Percentiles rank a stretch among this genome's conserved stretches.
Conservation (phyloP, 371 early-diverging fungal species). For the Funneliformis caledonium region DNA sequence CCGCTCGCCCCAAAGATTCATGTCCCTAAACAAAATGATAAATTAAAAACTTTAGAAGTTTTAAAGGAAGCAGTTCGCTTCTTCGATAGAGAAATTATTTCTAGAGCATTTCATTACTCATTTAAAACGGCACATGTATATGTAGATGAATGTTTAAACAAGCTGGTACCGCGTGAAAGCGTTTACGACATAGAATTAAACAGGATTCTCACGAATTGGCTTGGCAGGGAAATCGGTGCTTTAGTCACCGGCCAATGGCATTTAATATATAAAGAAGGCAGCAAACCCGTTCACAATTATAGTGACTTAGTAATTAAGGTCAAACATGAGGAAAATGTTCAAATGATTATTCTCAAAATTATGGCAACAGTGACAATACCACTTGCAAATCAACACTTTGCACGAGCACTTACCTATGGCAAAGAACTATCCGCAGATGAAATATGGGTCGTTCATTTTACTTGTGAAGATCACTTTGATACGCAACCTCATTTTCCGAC, state of each 20-base stretch:
- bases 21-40: neutral
- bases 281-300: slow-evolving; percentile 11
- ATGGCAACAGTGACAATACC: slow-evolving; percentile 18
- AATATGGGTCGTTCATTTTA: slow-evolving; percentile 13
- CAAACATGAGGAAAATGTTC: neutral
- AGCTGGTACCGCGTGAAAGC: slow-evolving; percentile 6
- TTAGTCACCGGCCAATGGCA: slow-evolving; percentile 25
- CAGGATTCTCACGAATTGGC: slow-evolving; percentile 29
- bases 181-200: slow-evolving; percentile 26
- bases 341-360: slow-evolving; percentile 20
- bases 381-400: slow-evolving; percentile 24
- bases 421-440: slow-evolving; percentile 10
- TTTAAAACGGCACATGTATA: slow-evolving; percentile 19
- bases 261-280: neutral
- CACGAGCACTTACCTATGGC: slow-evolving; percentile 24
- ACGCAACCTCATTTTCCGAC: slow-evolving; percentile 10
- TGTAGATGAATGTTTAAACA: neutral
- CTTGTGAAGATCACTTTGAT: slow-evolving; percentile 1
- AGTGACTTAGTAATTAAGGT: slow-evolving; percentile 33
- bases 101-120: neutral
- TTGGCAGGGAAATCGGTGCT: neutral
- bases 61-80: slow-evolving; percentile 5
- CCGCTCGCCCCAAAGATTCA: neutral
- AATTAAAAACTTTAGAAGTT: slow-evolving; percentile 8
- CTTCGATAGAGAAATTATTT: slow-evolving; percentile 25